Conservation (phyloP, 441 rosid genomes). For the Isatis lusitanica region DNA sequence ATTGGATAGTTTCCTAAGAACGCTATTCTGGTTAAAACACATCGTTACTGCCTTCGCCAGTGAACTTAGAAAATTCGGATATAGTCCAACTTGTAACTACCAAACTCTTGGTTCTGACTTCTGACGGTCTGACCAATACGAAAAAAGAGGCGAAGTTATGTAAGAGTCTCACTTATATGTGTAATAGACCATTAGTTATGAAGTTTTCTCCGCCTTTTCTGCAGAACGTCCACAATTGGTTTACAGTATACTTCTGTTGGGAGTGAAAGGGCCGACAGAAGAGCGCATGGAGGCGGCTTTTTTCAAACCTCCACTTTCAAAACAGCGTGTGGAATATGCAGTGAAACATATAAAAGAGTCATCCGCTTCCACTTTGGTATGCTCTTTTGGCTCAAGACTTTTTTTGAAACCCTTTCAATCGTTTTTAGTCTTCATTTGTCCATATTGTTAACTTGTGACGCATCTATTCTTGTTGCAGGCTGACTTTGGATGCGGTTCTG, state of each 20-base stretch:
- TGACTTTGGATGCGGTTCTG: slow-evolving; percentile 96
- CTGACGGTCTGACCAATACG: neutral
- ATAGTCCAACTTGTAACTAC: neutral
- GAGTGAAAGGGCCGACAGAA: slow-evolving; percentile 75
- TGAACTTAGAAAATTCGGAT: slow-evolving; percentile 1
- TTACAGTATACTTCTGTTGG: slow-evolving; percentile 56
- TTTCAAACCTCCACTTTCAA: slow-evolving; percentile 94
- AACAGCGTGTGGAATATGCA: slow-evolving; percentile 94
- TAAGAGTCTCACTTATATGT: neutral
- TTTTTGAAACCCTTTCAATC: neutral
- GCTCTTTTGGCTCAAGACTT: slow-evolving; percentile 12
- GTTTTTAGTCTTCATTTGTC: slow-evolving; percentile 4
- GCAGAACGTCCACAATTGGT: slow-evolving; percentile 54
- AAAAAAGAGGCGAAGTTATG: neutral
- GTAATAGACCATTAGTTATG: neutral
- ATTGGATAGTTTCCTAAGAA: neutral
- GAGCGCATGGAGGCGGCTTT: slow-evolving; percentile 96
- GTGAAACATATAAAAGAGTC: slow-evolving; percentile 75
- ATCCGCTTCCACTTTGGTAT: slow-evolving; percentile 72
- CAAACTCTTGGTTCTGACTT: neutral
- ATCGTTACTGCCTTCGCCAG: neutral
- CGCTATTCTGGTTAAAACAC: neutral
- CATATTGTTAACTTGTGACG: neutral
- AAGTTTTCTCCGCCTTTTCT: neutral
- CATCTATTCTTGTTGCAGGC: slow-evolving; percentile 46